phyloP scores from a whole-genome alignment of 2,329 filamentous ascomycete species.

The Aspergillus aculeatus region DNA sequence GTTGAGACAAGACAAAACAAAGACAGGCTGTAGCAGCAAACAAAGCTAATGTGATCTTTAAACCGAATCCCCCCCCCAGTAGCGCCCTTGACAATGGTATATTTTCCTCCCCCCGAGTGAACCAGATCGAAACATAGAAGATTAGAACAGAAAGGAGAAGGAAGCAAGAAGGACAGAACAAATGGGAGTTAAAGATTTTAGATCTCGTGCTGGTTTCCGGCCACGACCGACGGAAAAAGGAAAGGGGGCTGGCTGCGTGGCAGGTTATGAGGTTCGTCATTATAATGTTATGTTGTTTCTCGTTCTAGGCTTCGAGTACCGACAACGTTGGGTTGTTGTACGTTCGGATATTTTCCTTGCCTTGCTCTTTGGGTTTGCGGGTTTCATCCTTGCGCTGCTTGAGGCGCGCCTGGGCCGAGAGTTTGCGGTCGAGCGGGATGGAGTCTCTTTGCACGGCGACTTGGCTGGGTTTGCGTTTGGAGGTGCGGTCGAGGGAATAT shows the following conservation, averaged over 20 bases:
- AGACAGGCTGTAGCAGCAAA: background rate
- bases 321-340: constrained; percentile 7
- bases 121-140: background rate
- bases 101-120: background rate
- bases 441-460: constrained; percentile 23
- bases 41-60: no score
- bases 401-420: constrained; percentile 37
- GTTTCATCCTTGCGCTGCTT: constrained; percentile 28
- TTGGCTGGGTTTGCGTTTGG: constrained; percentile 22
- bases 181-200: background rate
- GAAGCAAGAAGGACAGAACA: background rate
- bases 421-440: constrained; percentile 33
- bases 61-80: background rate
- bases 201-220: background rate
- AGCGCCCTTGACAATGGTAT: background rate
- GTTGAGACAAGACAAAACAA: background rate
- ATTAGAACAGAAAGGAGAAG: background rate
- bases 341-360: constrained; percentile 34
- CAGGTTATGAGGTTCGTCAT: background rate
- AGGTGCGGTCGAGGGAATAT: constrained; percentile 20
- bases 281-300: background rate
- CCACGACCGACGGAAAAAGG: background rate
- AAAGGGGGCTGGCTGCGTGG: background rate
- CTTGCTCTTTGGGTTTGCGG: constrained; percentile 27
- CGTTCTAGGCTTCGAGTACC: background rate